Base-by-base conservation (phyloP, 805 yeast species). In the Saccharomycopsis capsularis region DNA sequence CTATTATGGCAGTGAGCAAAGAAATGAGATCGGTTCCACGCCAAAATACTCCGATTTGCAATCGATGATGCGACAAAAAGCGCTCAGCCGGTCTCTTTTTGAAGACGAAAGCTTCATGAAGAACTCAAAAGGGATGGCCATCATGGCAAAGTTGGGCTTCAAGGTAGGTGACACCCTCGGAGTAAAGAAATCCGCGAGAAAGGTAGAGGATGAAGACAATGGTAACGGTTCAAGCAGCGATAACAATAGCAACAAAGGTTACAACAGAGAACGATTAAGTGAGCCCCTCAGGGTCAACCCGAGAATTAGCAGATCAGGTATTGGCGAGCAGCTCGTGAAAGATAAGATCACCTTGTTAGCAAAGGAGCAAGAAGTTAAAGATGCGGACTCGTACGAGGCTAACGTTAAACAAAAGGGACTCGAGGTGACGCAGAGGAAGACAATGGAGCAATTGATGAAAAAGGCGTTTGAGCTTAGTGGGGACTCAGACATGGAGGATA, bases 71-170 rank as follows among this genome's bases (percentile, higher is more conserved):
- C 44, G 44, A 5, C 36, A 41, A 6, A 16, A 25, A 9, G 40
- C 19, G 6, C 38, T 30, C n/a, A 32, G 22, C 9, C 29, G 13
- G 23, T 29, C 40, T 13, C 21, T 42, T 16, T 42, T 42, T 24
- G 46, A 29, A 4, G n/a, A 16, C 4, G 62, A 65, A 22, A 13
- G 32, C 16, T 29, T 7, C 32, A 29, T n/a, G n/a, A n/a, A n/a
- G n/a, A 24, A 18, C 42, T 72, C 76, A 0, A 64, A 68, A 43
- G 81, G 79, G 0, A 63, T 75, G 22, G 55, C 67, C 4, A 76
- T 79, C 53, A 78, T 79, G 84, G 65, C 68, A 55, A 73, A 68
- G 55, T 79, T 79, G 84, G 85, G 84, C 1, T 79, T 68, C 57
- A 68, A 64, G 47, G 58, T 69, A 2, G 82, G 81, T 18, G 65